Evolutionary conservation across 2,329 filamentous ascomycete genomes (phyloP).

Genomic region (Colletotrichum sp.): DNA sequence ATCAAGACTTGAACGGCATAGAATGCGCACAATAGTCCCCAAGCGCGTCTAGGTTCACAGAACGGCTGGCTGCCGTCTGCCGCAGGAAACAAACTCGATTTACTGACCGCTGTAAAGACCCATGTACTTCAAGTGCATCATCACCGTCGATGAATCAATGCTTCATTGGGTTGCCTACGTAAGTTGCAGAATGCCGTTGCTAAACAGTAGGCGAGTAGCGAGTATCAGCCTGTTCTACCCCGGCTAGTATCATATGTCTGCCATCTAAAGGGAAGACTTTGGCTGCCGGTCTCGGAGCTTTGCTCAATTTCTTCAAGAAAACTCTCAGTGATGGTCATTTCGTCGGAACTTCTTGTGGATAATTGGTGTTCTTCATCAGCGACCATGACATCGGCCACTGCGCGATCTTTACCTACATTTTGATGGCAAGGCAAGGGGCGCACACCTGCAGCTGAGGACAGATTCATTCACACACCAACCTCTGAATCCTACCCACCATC

Average conservation of each 20-base stretch:
- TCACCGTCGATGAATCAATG: neutral
- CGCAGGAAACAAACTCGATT: neutral
- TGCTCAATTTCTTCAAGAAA: neutral
- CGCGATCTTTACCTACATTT: neutral
- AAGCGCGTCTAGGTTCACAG: neutral
- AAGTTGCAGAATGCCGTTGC: neutral
- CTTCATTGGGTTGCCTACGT: neutral
- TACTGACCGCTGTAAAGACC: neutral
- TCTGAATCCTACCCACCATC: neutral
- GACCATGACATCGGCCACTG: accelerated
- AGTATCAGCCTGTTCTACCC: neutral
- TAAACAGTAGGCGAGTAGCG: neutral
- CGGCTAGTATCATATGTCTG: accelerated
- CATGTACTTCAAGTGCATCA: neutral
- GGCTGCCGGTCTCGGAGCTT: neutral
- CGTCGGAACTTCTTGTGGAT: neutral
- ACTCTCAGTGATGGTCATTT: accelerated
- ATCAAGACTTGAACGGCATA: neutral
- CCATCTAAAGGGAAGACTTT: accelerated
- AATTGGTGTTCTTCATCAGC: neutral
- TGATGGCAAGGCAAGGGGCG: neutral
- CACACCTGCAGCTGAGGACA: neutral
- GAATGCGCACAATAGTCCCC: neutral
- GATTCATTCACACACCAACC: neutral
- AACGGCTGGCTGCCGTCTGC: neutral